Evolutionary conservation across 2,329 filamentous ascomycete genomes (phyloP).

Genomic region (Stylonectria norvegica): DNA sequence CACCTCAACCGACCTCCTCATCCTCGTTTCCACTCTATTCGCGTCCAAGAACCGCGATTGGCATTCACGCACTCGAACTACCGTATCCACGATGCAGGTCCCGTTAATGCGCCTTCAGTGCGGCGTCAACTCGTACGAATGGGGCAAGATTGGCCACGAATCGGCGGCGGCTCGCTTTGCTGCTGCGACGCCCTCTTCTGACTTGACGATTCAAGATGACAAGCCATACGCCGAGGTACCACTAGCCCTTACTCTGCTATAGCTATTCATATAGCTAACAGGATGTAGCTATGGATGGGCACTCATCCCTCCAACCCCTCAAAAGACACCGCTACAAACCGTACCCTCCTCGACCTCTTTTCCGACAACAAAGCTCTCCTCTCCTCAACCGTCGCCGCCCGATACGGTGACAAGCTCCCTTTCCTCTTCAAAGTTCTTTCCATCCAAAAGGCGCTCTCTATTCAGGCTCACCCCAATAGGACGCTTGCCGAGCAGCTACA

Average conservation of each 20-base stretch:
- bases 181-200: constrained; percentile 72
- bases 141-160: constrained; percentile 87
- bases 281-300: constrained; percentile 99
- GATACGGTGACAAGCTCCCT: constrained; percentile 78
- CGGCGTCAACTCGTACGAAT: constrained; percentile 98
- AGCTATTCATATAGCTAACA: too few species aligned
- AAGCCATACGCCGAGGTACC: constrained; percentile 91
- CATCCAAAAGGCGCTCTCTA: constrained; percentile 91
- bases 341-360: constrained; percentile 81
- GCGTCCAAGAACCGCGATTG: too few species aligned
- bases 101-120: constrained; percentile 83
- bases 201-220: constrained; percentile 75
- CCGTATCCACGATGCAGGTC: constrained; percentile 66
- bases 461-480: constrained; percentile 96
- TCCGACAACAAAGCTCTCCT: constrained; percentile 83
- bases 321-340: constrained; percentile 79
- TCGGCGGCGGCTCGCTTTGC: constrained; percentile 90
- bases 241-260: too few species aligned
- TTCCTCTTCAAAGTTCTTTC: constrained; percentile 98
- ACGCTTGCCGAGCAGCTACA: constrained; percentile 84
- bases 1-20: too few species aligned
- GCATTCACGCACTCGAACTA: too few species aligned
- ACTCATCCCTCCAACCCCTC: constrained; percentile 95
- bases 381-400: constrained; percentile 66
- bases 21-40: too few species aligned